A percentile compares a stretch with the other conserved stretches of the same genome.
Evolutionary conservation across 2,329 filamentous ascomycete genomes (phyloP).

Genomic region (Cordyceps farinosa): DNA sequence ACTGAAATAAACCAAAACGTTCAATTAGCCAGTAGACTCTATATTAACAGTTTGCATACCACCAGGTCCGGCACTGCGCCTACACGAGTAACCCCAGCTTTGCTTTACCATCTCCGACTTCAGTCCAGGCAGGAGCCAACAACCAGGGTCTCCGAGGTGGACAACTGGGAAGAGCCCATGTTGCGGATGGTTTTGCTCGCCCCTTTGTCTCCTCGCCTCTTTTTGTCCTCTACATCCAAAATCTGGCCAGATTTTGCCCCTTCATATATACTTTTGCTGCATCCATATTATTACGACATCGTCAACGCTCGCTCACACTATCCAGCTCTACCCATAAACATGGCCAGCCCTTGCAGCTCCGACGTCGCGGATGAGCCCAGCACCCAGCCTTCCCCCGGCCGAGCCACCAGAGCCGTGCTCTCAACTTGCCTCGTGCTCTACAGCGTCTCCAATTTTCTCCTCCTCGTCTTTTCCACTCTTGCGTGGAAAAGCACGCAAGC

Average conservation of each 20-base stretch:
- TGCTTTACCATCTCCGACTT: too few relatives aligned
- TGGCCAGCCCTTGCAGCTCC: neutral
- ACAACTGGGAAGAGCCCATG: neutral
- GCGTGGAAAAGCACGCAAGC: neutral
- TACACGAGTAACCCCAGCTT: too few relatives aligned
- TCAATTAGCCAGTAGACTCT: too few relatives aligned
- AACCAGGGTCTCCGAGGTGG: too few relatives aligned
- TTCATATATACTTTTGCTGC: neutral
- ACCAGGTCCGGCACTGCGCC: too few relatives aligned
- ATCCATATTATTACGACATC: neutral
- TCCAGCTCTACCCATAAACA: neutral
- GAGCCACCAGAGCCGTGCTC: conserved; percentile 19
- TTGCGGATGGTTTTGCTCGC: neutral
- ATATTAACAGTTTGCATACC: too few relatives aligned
- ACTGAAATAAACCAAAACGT: too few relatives aligned
- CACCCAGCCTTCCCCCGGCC: conserved; percentile 8
- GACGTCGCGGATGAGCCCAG: neutral
- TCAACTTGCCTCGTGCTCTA: conserved; percentile 23
- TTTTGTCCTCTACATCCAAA: neutral
- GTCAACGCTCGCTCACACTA: neutral
- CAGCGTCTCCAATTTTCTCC: conserved; percentile 22
- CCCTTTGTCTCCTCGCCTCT: neutral
- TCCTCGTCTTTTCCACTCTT: conserved; percentile 21
- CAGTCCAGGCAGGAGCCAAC: neutral
- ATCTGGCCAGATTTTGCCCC: conserved; percentile 5